Evolutionary conservation across 2,329 filamentous ascomycete species (phyloP).

Genomic region (Rhynchosporium secalis): DNA sequence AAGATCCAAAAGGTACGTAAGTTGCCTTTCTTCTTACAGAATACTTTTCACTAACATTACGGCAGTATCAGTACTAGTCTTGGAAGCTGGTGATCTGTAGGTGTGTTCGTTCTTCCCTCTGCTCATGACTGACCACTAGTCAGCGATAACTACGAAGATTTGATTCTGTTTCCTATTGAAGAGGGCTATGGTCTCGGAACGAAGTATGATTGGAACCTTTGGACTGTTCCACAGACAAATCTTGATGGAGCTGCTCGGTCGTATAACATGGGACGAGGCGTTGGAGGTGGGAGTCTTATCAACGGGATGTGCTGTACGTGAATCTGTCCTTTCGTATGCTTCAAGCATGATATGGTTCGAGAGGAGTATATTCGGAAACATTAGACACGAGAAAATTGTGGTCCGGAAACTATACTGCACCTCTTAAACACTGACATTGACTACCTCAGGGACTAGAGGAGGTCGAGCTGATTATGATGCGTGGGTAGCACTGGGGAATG

Average conservation of each 20-base stretch:
- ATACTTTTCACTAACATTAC: constrained; percentile 7
- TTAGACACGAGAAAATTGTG: too few relatives aligned
- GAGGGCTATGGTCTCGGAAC: constrained; percentile 39
- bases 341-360: constrained; percentile 9
- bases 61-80: constrained; percentile 32
- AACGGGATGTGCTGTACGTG: constrained; percentile 43
- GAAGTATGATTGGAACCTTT: constrained; percentile 46
- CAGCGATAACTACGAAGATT: constrained; percentile 34
- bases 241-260: constrained; percentile 32
- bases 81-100: constrained; percentile 35
- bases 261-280: constrained; percentile 26
- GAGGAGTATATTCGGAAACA: too few relatives aligned
- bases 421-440: constrained; percentile 31
- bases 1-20: constrained; percentile 35
- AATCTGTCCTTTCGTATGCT: background rate
- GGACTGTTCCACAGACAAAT: constrained; percentile 42
- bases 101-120: background rate
- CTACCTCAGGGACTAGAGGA: constrained; percentile 35
- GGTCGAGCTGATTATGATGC: constrained; percentile 45
- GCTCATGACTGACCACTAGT: constrained; percentile 1
- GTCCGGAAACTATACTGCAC: constrained; percentile 3
- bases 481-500: constrained; percentile 48
- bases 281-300: constrained; percentile 44
- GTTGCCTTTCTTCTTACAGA: background rate
- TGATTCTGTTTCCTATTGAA: constrained; percentile 32